Evolutionary conservation across 371 early-diverging fungal species (phyloP).

Genomic region (Mortierella sp.): DNA sequence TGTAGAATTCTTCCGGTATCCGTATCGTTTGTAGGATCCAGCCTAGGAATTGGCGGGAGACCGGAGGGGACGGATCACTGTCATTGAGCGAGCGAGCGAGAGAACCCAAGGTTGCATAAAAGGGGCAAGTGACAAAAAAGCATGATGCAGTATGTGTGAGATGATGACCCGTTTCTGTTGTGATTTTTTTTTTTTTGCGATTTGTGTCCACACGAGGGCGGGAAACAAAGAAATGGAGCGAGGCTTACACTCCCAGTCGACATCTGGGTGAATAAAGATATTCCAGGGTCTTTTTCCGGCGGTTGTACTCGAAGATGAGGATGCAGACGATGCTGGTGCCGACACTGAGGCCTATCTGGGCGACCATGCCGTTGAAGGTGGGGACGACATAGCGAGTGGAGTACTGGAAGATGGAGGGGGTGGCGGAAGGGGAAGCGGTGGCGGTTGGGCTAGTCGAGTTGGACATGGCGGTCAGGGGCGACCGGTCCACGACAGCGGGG

Average conservation of each 20-base stretch:
- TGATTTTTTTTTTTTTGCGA: constrained; percentile 5
- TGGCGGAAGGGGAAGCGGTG: no score
- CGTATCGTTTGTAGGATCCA: constrained; percentile 55
- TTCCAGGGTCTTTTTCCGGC: constrained; percentile 51
- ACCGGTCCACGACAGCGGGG: no score
- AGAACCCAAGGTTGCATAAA: not conserved
- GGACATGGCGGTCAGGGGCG: no score
- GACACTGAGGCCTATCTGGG: constrained; percentile 56
- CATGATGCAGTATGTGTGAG: not conserved
- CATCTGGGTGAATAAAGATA: constrained; percentile 56
- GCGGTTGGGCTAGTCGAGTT: no score
- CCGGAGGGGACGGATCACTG: constrained; percentile 56
- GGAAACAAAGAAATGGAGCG: no score
- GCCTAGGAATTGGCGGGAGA: constrained; percentile 51
- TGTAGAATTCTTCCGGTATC: constrained; percentile 60
- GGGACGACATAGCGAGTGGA: constrained; percentile 32
- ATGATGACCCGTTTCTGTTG: no score
- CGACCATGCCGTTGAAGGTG: constrained; percentile 53
- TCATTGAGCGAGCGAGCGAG: not conserved
- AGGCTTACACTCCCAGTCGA: constrained; percentile 53
- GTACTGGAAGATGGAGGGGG: not conserved
- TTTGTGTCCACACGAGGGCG: not conserved
- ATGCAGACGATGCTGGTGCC: constrained; percentile 48
- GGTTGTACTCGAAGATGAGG: constrained; percentile 54
- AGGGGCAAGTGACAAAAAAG: constrained; percentile 17